phyloP scores from a whole-genome alignment of 345 rosid species.

The Acer negundo region DNA sequence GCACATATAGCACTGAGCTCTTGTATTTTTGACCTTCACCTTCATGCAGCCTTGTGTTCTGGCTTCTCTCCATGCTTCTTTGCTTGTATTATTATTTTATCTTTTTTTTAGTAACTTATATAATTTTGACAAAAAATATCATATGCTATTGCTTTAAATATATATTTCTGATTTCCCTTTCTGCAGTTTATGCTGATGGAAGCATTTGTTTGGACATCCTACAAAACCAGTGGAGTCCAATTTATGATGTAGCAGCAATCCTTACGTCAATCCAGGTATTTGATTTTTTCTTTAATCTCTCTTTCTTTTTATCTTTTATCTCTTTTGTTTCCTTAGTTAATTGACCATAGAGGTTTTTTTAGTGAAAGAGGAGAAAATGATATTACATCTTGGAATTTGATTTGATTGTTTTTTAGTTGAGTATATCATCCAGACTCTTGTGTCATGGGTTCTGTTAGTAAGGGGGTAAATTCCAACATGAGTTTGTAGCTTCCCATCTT shows the following conservation, averaged over 20 bases:
- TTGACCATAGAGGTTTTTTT: background rate
- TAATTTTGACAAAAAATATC: background rate
- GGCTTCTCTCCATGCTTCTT: background rate
- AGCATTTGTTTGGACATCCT: conserved; percentile 86
- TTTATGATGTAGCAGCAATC: conserved; percentile 83
- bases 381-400: background rate
- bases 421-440: background rate
- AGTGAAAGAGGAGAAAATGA: conserved; percentile 1
- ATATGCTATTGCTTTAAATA: conserved; percentile 1
- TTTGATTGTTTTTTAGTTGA: background rate
- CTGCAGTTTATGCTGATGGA: conserved; percentile 79
- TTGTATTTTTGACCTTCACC: background rate
- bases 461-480: background rate
- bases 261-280: conserved; percentile 82
- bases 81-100: conserved; percentile 5
- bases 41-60: background rate
- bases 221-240: conserved; percentile 89
- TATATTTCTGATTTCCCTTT: conserved; percentile 3
- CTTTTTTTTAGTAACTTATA: background rate
- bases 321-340: background rate
- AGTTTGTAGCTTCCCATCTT: background rate
- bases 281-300: background rate
- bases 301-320: too few species aligned
- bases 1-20: background rate
- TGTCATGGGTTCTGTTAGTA: background rate